These are phyloP conservation scores for Pichia sp. DNA, from an alignment of 1,139 yeast genomes.

Conservation along the genomic window DNA sequence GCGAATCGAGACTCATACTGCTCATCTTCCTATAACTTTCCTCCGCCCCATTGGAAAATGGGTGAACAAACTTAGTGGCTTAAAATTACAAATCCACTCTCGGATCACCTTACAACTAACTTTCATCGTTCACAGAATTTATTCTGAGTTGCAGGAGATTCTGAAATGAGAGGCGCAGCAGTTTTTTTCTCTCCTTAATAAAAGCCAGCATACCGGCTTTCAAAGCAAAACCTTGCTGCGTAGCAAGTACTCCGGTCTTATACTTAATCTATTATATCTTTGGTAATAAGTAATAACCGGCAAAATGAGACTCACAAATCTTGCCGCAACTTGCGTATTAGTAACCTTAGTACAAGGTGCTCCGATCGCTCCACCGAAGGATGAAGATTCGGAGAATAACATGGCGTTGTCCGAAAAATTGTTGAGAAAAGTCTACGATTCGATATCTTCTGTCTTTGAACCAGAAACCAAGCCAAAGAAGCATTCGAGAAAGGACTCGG, in stretches of 20 bases:
- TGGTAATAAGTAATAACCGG: not conserved
- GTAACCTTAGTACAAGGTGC: constrained; percentile 2
- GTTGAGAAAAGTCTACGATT: not conserved
- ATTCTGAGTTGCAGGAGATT: too few species aligned
- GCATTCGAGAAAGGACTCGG: not conserved
- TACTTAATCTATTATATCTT: too few species aligned
- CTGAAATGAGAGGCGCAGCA: not conserved
- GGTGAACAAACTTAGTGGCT: too few species aligned
- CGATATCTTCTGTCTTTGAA: not conserved
- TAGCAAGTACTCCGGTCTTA: too few species aligned
- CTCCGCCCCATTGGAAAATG: too few species aligned
- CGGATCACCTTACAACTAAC: too few species aligned
- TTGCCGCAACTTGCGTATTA: not conserved
- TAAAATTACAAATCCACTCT: too few species aligned
- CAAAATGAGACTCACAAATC: constrained; percentile 2
- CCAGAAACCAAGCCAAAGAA: not conserved
- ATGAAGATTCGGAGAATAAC: not conserved
- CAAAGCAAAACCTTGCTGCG: too few species aligned
- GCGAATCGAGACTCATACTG: too few species aligned
- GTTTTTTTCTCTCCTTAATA: not conserved
- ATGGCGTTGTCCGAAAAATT: not conserved
- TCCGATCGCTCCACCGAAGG: not conserved
- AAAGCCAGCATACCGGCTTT: not conserved
- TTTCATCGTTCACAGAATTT: too few species aligned
- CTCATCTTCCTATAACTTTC: too few species aligned